These are phyloP conservation scores for Fraxinus sp. DNA, from an alignment of 305 asterid genomes.

Conservation along the genomic window DNA sequence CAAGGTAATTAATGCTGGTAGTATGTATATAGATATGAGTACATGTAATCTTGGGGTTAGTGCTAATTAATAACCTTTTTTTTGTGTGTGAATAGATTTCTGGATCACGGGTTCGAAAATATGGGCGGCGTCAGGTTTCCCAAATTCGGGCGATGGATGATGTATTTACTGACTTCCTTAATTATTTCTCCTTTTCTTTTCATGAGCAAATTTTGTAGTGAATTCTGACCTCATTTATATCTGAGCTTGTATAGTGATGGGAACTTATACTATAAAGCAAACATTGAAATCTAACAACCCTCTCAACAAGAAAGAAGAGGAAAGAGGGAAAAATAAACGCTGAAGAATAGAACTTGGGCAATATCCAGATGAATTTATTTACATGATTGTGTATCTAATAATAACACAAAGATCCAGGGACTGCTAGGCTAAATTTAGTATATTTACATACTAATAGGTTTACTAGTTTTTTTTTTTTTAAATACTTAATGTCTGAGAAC, in stretches of 20 bases:
- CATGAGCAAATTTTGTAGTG: not conserved
- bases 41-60: slow-evolving; percentile 13
- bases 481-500: not conserved
- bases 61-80: not conserved
- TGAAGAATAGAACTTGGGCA: not conserved
- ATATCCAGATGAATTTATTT: not conserved
- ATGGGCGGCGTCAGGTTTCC: slow-evolving; percentile 40
- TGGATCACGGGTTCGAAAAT: slow-evolving; percentile 35
- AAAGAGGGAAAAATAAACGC: not conserved
- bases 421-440: not conserved
- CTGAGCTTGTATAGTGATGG: not conserved
- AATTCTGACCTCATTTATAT: not conserved
- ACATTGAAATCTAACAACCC: not conserved
- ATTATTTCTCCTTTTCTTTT: not conserved
- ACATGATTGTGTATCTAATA: not conserved
- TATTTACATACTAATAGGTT: not conserved
- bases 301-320: not conserved
- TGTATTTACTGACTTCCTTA: slow-evolving; percentile 31
- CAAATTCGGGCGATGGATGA: slow-evolving; percentile 60
- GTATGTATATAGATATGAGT: slow-evolving; percentile 13
- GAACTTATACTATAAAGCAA: not conserved
- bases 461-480: too few species aligned
- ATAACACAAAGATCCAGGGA: not conserved
- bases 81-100: slow-evolving; percentile 38
- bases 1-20: slow-evolving; percentile 36